Conservation (phyloP, 805 yeast species). For the Ogataea zsoltii region DNA sequence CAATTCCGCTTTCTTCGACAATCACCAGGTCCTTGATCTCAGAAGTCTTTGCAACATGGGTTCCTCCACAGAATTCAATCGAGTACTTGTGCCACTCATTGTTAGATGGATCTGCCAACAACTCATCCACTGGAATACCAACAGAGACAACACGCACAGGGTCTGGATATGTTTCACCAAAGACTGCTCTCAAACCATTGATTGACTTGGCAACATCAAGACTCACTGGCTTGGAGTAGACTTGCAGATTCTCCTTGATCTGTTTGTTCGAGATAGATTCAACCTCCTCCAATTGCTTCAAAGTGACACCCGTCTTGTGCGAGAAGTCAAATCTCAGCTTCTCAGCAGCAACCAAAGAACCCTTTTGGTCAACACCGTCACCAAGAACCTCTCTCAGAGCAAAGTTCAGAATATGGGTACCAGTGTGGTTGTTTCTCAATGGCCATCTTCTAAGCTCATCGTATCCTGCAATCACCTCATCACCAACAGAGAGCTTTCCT, state of each 20-base stretch:
- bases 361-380: slow-evolving; percentile 89
- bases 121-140: slow-evolving; percentile 85
- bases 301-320: slow-evolving; percentile 79
- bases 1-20: slow-evolving; percentile 95
- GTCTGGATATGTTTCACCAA: slow-evolving; percentile 98
- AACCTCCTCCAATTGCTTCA: slow-evolving; percentile 69
- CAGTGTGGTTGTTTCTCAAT: slow-evolving; percentile 96
- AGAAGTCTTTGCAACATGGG: slow-evolving; percentile 89
- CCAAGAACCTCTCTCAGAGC: slow-evolving; percentile 88
- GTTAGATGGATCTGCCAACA: slow-evolving; percentile 69
- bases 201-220: slow-evolving; percentile 73
- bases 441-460: slow-evolving; percentile 96
- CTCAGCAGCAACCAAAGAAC: slow-evolving; percentile 94
- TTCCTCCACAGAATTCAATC: slow-evolving; percentile 98
- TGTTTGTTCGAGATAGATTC: slow-evolving; percentile 73
- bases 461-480: slow-evolving; percentile 77
- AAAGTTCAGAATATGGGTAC: slow-evolving; percentile 91
- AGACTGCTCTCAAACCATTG: slow-evolving; percentile 91
- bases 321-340: slow-evolving; percentile 95
- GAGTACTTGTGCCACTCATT: slow-evolving; percentile 77
- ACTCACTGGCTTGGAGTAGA: slow-evolving; percentile 81
- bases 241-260: slow-evolving; percentile 69
- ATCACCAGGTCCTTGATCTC: slow-evolving; percentile 90
- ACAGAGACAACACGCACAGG: slow-evolving; percentile 98
- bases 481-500: slow-evolving; percentile 70